Conservation (phyloP, 2,329 filamentous ascomycete genomes). For the Fusarium continuum region DNA sequence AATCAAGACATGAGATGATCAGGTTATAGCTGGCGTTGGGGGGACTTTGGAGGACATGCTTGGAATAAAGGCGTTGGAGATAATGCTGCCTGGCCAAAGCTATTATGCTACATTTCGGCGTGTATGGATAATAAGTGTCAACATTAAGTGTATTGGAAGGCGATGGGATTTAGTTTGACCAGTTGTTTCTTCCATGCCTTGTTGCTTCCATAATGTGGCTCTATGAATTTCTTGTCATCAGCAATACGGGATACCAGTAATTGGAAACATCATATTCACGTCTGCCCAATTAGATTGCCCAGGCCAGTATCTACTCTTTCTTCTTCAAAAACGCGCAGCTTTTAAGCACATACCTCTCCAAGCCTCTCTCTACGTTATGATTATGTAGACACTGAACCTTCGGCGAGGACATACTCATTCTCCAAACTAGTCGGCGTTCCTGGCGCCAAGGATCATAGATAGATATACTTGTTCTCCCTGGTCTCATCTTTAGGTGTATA, state of each 20-base stretch:
- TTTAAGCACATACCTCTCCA: too few relatives aligned
- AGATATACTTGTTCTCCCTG: constrained; percentile 52
- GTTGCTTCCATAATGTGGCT: too few relatives aligned
- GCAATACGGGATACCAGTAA: too few relatives aligned
- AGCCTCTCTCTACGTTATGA: too few relatives aligned
- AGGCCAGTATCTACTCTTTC: too few relatives aligned
- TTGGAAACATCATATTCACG: too few relatives aligned
- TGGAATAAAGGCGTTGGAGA: constrained; percentile 27
- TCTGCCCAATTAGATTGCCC: too few relatives aligned
- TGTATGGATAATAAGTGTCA: not conserved
- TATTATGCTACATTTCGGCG: not conserved
- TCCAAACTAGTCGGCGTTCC: constrained; percentile 56
- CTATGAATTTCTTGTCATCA: too few relatives aligned
- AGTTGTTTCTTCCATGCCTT: too few relatives aligned
- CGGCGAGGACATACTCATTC: constrained; percentile 54
- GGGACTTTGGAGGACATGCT: not conserved
- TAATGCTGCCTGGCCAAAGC: not conserved
- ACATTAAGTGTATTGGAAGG: not conserved
- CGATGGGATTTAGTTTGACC: too few relatives aligned
- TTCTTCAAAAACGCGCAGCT: too few relatives aligned
- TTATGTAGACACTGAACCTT: constrained; percentile 55
- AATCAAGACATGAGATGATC: not conserved
- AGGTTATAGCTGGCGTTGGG: constrained; percentile 23
- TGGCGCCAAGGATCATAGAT: constrained; percentile 59
- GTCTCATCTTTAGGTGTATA: constrained; percentile 59